Base-by-base conservation (phyloP, 805 yeast genomes). In the Cyberlindnera xishuangbannaensis region DNA sequence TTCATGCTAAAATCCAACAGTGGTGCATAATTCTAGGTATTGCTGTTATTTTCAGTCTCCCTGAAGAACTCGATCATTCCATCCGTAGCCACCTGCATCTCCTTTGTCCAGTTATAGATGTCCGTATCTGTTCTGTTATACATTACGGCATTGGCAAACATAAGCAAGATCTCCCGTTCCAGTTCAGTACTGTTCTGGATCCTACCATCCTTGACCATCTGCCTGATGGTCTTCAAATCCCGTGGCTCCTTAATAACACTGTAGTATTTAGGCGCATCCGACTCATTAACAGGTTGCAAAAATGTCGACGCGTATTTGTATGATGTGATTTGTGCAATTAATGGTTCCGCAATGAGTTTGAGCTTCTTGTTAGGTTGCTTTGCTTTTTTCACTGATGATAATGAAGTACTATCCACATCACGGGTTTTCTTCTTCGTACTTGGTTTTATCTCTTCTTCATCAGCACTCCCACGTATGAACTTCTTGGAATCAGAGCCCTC, bases 101-200 rank as follows among this genome's bases (percentile, higher is more conserved):
- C 83, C 41, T 69, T 61, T 1, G 86, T 73, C 69, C 83, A 70
- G 23, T 58, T 55, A 27, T 71, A 73, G 40, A 81, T 66, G 34
- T 78, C 85, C 18, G 77, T 71, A 39, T 71, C 76, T 40, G 74
- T 67, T 45, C 72, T 72, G 55, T 84, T 83, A 59, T 78, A 84
- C 92, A 84, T 84, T 13, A 83, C 70, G 13, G 90, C 84, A 55
- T 84, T 84, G 32, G 90, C 81, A 59, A 80, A 82, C 92, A 84
- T 82, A 39, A 78, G 62, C 61, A 78, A 68, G 27, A 84, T 63
- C 41, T 80, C 84, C 31, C 81, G 62, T 44, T 83, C 85, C 15
- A 84, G 60, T 37, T 78, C 76, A 15, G 53, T 62, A 9, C 60
- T 56, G 13, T 54, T 52, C 22, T 68, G 64, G 26, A 83, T 69